These are phyloP conservation scores for Globisporangium polare DNA, from an alignment of 352 stramenopile species.

Conservation along the genomic window DNA sequence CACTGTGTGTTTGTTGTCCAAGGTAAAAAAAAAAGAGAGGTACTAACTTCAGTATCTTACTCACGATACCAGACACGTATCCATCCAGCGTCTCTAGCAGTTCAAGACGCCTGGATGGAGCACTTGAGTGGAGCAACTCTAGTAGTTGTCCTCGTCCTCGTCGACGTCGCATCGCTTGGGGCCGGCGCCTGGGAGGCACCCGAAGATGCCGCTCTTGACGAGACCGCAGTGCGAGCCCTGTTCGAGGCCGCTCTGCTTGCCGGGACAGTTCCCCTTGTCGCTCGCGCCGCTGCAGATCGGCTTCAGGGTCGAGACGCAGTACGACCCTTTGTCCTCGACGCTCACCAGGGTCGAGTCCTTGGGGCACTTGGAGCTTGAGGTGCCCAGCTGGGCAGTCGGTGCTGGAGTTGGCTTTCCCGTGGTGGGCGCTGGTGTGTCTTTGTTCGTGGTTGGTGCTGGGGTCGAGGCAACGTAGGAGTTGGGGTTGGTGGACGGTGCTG, in stretches of 20 bases:
- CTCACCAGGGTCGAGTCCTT: conserved; percentile 5
- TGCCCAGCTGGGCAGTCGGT: not conserved
- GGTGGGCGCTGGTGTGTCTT: not conserved
- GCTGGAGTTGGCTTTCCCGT: not conserved
- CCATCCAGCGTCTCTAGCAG: not conserved
- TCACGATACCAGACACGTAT: not conserved
- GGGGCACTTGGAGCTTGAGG: not conserved
- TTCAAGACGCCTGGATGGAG: not conserved
- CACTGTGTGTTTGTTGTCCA: not conserved
- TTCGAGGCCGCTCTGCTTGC: conserved; percentile 4
- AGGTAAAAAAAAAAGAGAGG: too few species aligned
- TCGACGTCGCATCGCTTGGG: conserved; percentile 3
- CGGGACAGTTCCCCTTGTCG: conserved; percentile 2
- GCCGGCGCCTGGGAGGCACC: conserved; percentile 2
- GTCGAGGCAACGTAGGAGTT: not conserved
- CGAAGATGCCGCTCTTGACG: conserved; percentile 6
- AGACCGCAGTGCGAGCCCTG: conserved; percentile 7
- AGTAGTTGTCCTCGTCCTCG: not conserved
- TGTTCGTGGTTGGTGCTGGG: not conserved
- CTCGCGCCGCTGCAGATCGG: conserved; percentile 3
- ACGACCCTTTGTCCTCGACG: conserved; percentile 8
- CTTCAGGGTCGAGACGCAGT: not conserved
- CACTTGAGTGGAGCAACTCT: not conserved
- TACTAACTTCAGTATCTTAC: not conserved
- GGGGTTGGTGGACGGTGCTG: not conserved